Base-by-base conservation (phyloP, 805 yeast species). In the Lipomyces kockii region DNA sequence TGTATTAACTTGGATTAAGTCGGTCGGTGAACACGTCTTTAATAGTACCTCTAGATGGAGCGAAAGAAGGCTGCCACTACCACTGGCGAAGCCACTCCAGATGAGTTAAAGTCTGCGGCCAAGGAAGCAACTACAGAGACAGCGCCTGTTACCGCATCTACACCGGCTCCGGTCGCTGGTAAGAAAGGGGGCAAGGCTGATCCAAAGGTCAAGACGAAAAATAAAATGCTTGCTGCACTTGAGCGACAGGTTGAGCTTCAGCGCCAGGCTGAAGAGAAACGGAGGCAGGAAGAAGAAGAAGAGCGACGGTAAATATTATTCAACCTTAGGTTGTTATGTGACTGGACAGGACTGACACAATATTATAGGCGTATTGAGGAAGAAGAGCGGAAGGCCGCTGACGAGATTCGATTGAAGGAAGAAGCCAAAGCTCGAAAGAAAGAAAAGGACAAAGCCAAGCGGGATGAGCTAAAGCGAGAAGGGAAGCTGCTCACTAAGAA, bases 401-500 rank as follows among this genome's bases (percentile, higher is more conserved):
- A 80, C 63, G 84, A 79, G 63, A 78, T 76, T 29, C 66, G 66
- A 22, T 43, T 61, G 35, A 60, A 79, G 32, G 86, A 81, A 64
- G 83, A 82, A 65, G 76, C 75, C 9, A 60, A 63, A 55, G 64
- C 64, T 85, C 84, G 70, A 64, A 94, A 90, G 85, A 91, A 88
- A 75, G 99, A 95, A 80, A 90, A 87, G 78, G 98, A 94, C 76
- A 89, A 85, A 80, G 84, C 85, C 67, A 92, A 90, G 83, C 89
- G 86, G 73, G 99, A 95, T 75, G 94, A 91, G 81, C 86, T 95
- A 78, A 91, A 91, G 81, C 95, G 97, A 46, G 98, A 94, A 80
- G 99, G 99, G 76, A 95, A 95, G 78, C 87, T 89, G 64, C 81
- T 95, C 77, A 90, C 97, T 67, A 95, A 91, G 83, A 94, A 93